Conservation (phyloP, 441 rosid genomes). For the Pelargonium fulgidum region DNA sequence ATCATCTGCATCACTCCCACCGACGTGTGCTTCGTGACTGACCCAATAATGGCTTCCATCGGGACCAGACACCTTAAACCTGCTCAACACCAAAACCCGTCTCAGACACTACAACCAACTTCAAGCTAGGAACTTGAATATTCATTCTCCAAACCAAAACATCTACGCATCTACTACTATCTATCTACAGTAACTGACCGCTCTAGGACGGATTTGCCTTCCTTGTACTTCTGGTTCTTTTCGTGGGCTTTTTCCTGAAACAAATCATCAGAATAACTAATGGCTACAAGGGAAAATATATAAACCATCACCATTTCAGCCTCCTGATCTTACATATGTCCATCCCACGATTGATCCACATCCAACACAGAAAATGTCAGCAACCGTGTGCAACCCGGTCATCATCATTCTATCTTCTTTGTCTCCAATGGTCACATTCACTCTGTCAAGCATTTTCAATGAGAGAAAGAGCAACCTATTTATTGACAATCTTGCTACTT, state of each 20-base stretch:
- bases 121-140: slow-evolving; percentile 12
- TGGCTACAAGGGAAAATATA: slow-evolving; percentile 20
- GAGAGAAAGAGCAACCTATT: not conserved
- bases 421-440: slow-evolving; percentile 59
- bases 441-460: slow-evolving; percentile 44
- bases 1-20: slow-evolving; percentile 89
- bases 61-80: slow-evolving; percentile 80
- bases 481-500: not conserved
- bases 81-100: slow-evolving; percentile 36
- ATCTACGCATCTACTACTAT: slow-evolving; percentile 20
- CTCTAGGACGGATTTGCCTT: slow-evolving; percentile 94
- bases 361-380: slow-evolving; percentile 85
- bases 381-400: slow-evolving; percentile 85
- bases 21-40: slow-evolving; percentile 57
- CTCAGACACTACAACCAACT: slow-evolving; percentile 7
- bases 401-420: slow-evolving; percentile 79
- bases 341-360: slow-evolving; percentile 95
- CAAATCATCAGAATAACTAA: slow-evolving; percentile 27
- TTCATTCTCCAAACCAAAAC: slow-evolving; percentile 11
- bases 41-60: slow-evolving; percentile 80
- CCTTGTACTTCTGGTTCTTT: slow-evolving; percentile 90
- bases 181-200: slow-evolving; percentile 32
- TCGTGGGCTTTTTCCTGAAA: slow-evolving; percentile 81
- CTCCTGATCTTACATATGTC: slow-evolving; percentile 70
- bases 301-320: slow-evolving; percentile 15